Evolutionary conservation across 2,329 filamentous ascomycete species (phyloP).

Genomic region (Nigrospora osmanthi): DNA sequence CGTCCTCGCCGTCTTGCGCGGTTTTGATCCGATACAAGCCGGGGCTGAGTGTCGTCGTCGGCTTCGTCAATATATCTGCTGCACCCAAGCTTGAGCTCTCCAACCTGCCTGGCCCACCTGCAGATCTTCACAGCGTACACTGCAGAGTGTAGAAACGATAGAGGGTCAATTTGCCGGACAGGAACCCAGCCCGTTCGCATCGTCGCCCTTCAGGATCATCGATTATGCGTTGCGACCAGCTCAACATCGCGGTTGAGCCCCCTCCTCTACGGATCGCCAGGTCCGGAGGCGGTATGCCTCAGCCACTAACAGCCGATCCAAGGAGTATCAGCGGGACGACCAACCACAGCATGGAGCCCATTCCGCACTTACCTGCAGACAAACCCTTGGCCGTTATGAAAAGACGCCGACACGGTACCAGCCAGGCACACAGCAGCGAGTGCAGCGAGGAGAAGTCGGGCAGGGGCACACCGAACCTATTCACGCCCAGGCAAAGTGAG

Average conservation of each 20-base stretch:
- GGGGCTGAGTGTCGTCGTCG: not conserved
- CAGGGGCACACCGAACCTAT: not conserved
- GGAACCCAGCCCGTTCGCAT: not conserved
- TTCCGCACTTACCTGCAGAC: not conserved
- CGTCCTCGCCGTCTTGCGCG: conserved; percentile 1
- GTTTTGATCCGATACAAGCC: conserved; percentile 1
- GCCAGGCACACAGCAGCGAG: conserved; percentile 5
- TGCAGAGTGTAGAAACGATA: not conserved
- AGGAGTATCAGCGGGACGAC: not conserved
- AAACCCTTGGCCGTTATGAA: not conserved
- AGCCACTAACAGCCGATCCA: not conserved
- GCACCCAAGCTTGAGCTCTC: not conserved
- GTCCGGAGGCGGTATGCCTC: not conserved
- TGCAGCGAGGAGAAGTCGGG: conserved; percentile 1
- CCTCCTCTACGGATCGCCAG: not conserved
- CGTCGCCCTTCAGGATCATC: not conserved
- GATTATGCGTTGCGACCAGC: not conserved
- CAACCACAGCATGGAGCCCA: not conserved
- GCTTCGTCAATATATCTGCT: not conserved
- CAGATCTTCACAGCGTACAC: not conserved
- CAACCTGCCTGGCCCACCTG: not conserved
- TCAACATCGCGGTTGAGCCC: not conserved
- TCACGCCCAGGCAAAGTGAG: not conserved
- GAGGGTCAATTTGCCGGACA: not conserved
- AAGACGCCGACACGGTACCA: not conserved